phyloP scores from a whole-genome alignment of 2,329 filamentous ascomycete species.

The Endoconidiophora laricicola region DNA sequence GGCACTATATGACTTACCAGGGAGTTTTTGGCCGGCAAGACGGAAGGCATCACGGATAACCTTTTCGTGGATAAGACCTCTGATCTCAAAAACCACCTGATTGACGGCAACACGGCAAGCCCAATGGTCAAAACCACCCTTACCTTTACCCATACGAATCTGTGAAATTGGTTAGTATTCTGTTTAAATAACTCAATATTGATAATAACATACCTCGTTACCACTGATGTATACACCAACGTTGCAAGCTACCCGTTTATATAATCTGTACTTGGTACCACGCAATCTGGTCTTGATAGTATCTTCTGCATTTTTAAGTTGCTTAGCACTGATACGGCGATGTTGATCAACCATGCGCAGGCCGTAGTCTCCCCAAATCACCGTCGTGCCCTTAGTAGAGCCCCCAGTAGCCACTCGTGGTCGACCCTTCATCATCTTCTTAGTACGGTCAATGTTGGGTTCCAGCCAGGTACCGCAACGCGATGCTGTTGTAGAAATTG shows the following conservation, averaged over 20 bases:
- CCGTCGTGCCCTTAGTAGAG: constrained; percentile 79
- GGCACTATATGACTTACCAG: constrained; percentile 40
- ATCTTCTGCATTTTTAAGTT: constrained; percentile 82
- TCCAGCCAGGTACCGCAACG: constrained; percentile 60
- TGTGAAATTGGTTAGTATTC: constrained; percentile 18
- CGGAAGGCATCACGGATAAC: constrained; percentile 86
- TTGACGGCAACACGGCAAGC: constrained; percentile 77
- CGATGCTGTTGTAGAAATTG: constrained; percentile 55
- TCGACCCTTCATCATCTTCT: constrained; percentile 81
- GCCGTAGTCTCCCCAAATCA: constrained; percentile 92
- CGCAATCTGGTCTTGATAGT: constrained; percentile 78
- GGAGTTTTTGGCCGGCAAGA: constrained; percentile 85
- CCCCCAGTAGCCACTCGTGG: constrained; percentile 81
- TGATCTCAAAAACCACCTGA: constrained; percentile 82
- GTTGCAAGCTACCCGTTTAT: constrained; percentile 80
- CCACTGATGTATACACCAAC: constrained; percentile 91
- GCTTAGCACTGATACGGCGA: constrained; percentile 70
- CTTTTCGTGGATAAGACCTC: constrained; percentile 85
- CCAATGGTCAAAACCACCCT: constrained; percentile 95
- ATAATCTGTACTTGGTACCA: constrained; percentile 83
- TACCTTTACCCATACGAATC: constrained; percentile 98
- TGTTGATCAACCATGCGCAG: constrained; percentile 88
- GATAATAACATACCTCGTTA: constrained; percentile 53
- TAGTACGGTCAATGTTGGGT: constrained; percentile 58
- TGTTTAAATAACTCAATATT: neutral